Conservation (phyloP, 495 filamentous ascomycete species). For the Podospora anserina region DNA sequence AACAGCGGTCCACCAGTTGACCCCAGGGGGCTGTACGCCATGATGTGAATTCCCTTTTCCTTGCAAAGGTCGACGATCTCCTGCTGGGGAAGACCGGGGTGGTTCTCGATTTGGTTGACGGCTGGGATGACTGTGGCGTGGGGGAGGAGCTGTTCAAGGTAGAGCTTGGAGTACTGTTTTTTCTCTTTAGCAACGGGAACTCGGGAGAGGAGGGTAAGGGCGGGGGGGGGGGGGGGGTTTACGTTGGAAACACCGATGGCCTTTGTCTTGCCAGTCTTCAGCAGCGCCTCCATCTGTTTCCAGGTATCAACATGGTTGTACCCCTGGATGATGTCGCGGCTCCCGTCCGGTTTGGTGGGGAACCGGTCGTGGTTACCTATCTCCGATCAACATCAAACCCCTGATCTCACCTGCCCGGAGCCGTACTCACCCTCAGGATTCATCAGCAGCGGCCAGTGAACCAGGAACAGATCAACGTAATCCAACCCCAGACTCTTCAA, state of each 20-base stretch:
- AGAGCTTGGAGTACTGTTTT: conserved; percentile 60
- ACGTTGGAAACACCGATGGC: conserved; percentile 79
- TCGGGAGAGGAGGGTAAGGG: background rate
- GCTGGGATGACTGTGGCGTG: conserved; percentile 66
- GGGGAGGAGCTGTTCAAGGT: conserved; percentile 68
- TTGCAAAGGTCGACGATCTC: conserved; percentile 77
- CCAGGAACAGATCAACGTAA: conserved; percentile 78
- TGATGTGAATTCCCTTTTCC: conserved; percentile 69
- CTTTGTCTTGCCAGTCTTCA: conserved; percentile 63
- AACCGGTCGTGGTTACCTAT: conserved; percentile 71
- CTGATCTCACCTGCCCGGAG: conserved; percentile 1
- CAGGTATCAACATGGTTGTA: conserved; percentile 71
- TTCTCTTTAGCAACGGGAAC: background rate
- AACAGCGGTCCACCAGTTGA: conserved; percentile 74
- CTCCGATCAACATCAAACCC: background rate
- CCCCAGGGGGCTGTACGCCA: conserved; percentile 73
- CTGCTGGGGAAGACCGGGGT: conserved; percentile 78
- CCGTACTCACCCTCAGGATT: conserved; percentile 58
- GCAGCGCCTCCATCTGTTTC: conserved; percentile 74
- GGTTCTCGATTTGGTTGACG: conserved; percentile 92
- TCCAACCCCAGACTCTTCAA: conserved; percentile 68
- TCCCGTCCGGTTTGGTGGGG: conserved; percentile 68
- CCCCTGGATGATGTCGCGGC: conserved; percentile 61
- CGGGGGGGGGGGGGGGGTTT: background rate
- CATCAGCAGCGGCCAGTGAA: conserved; percentile 83